Conservation (phyloP, 768 basidiomycete species). For the Pholiota microspora region DNA sequence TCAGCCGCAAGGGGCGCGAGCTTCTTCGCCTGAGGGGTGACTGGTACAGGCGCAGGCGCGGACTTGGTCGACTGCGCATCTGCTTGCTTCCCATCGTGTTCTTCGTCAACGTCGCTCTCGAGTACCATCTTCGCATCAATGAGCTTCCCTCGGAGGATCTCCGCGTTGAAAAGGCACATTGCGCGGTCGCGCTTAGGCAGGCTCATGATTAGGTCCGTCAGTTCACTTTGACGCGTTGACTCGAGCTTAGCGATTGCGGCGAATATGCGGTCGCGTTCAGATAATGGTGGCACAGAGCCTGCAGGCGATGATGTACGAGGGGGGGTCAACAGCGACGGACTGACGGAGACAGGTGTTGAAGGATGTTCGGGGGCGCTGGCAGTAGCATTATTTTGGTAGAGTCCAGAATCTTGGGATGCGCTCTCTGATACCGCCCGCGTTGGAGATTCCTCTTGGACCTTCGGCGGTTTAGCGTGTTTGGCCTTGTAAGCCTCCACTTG, state of each 20-base stretch:
- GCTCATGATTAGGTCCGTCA: constrained; percentile 81
- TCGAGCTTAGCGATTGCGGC: constrained; percentile 68
- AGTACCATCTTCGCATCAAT: constrained; percentile 81
- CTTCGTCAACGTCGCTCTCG: constrained; percentile 66
- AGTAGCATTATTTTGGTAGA: constrained; percentile 67
- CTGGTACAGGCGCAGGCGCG: constrained; percentile 34
- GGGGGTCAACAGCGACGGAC: constrained; percentile 73
- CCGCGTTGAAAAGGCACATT: constrained; percentile 86
- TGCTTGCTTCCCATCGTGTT: constrained; percentile 29
- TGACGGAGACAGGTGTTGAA: constrained; percentile 79
- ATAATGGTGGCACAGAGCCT: constrained; percentile 52
- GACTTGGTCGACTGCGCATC: constrained; percentile 24
- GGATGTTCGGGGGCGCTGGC: constrained; percentile 91
- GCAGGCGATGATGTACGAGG: constrained; percentile 84
- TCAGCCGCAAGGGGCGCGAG: constrained; percentile 30
- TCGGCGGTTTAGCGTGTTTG: constrained; percentile 32
- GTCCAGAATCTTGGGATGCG: constrained; percentile 66
- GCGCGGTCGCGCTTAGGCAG: constrained; percentile 87
- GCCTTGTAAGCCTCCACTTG: constrained; percentile 49
- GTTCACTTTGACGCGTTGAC: constrained; percentile 52
- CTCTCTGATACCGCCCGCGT: constrained; percentile 37
- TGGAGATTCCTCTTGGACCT: constrained; percentile 35
- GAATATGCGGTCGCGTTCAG: constrained; percentile 75
- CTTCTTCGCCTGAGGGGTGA: constrained; percentile 69
- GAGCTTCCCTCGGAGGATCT: constrained; percentile 74